These are phyloP conservation scores for Pseudogymnoascus sp. DNA, from an alignment of 2,329 filamentous ascomycete species.

Conservation along the genomic window DNA sequence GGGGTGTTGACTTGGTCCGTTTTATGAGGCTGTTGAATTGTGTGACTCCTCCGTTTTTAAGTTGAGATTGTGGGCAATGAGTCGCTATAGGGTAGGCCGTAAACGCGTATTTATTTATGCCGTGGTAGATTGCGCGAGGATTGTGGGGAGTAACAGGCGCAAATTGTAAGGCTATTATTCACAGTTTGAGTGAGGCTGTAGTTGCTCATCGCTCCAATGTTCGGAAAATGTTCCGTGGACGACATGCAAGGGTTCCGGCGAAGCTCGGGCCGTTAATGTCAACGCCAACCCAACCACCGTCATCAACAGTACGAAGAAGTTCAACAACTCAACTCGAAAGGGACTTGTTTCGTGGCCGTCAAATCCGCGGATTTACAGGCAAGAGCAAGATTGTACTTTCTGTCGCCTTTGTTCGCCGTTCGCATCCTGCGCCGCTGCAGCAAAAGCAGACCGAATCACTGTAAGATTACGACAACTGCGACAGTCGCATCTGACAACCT, in stretches of 20 bases:
- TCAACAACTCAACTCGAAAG: slow-evolving; percentile 5
- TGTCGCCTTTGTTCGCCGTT: not conserved
- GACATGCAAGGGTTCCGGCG: slow-evolving; percentile 5
- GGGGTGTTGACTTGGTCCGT: not conserved
- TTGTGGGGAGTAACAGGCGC: not conserved
- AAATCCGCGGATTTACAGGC: slow-evolving; percentile 5
- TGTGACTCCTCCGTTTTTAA: not conserved
- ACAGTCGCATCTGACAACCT: slow-evolving; percentile 5
- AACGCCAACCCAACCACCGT: slow-evolving; percentile 8
- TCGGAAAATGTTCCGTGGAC: slow-evolving; percentile 7
- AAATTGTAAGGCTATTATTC: slow-evolving; percentile 5
- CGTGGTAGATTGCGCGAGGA: not conserved
- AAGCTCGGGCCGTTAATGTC: slow-evolving; percentile 2
- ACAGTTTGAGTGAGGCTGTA: not conserved
- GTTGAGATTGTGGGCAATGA: not conserved
- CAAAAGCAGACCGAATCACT: not conserved
- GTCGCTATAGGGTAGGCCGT: not conserved
- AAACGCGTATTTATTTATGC: not conserved
- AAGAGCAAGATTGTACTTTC: not conserved
- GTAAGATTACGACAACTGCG: slow-evolving; percentile 7
- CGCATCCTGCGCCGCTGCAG: not conserved
- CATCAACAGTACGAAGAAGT: slow-evolving; percentile 6
- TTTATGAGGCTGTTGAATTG: not conserved
- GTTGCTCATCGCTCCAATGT: slow-evolving; percentile 2
- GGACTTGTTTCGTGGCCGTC: not conserved